Conservation (phyloP, 495 filamentous ascomycete genomes). For the Penicillium silybi region DNA sequence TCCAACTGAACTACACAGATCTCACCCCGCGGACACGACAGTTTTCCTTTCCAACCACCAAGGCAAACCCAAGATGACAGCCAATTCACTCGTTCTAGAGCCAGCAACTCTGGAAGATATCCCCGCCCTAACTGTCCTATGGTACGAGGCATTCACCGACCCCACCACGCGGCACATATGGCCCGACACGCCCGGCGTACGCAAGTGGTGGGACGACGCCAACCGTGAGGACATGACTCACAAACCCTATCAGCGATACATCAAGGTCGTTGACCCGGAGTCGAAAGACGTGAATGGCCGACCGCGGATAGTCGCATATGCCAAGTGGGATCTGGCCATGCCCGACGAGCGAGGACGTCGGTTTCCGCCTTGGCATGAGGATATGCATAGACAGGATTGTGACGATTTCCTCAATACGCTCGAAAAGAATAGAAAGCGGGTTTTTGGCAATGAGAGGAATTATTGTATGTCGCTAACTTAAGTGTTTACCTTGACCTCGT, state of each 20-base stretch:
- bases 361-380: conserved; percentile 23
- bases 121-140: conserved; percentile 18
- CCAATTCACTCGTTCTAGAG: conserved; percentile 10
- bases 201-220: conserved; percentile 21
- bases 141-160: conserved; percentile 27
- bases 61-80: neutral
- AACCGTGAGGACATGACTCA: conserved; percentile 17
- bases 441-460: conserved; percentile 26
- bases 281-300: conserved; percentile 10
- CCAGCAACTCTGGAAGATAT: conserved; percentile 21
- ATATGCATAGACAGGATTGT: conserved; percentile 13
- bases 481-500: neutral
- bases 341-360: conserved; percentile 23
- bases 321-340: conserved; percentile 25
- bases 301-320: conserved; percentile 22
- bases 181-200: conserved; percentile 24
- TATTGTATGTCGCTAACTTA: conserved; percentile 16
- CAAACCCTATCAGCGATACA: conserved; percentile 22
- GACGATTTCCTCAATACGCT: conserved; percentile 13
- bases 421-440: conserved; percentile 15
- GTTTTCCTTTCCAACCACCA: neutral
- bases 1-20: neutral
- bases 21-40: neutral
- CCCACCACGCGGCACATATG: conserved; percentile 11
- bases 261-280: conserved; percentile 25